Evolutionary conservation across 2,329 filamentous ascomycete species (phyloP).

Genomic region (Dactylellina sp.): DNA sequence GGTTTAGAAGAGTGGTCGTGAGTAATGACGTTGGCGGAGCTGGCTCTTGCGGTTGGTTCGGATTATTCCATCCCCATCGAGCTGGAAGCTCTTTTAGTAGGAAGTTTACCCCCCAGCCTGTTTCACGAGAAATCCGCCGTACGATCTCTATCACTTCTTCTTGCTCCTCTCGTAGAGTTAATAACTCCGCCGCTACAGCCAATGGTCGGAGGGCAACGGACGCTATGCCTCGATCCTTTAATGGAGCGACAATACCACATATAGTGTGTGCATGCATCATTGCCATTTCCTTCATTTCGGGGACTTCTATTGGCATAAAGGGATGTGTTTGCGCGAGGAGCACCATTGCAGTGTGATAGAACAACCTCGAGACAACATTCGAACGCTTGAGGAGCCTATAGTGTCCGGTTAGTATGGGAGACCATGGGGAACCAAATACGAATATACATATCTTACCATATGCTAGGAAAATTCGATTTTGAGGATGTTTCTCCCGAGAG

Average conservation of each 20-base stretch:
- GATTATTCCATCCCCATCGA: constrained; percentile 80
- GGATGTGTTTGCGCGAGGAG: constrained; percentile 85
- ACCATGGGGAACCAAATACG: not conserved
- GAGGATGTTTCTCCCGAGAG: constrained; percentile 74
- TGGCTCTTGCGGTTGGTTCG: constrained; percentile 58
- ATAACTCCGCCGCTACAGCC: constrained; percentile 78
- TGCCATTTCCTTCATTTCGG: constrained; percentile 77
- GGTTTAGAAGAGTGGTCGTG: constrained; percentile 58
- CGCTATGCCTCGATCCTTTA: constrained; percentile 81
- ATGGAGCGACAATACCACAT: constrained; percentile 88
- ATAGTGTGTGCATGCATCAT: constrained; percentile 83
- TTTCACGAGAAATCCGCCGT: constrained; percentile 78
- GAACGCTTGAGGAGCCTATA: constrained; percentile 78
- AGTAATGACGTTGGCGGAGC: constrained; percentile 62
- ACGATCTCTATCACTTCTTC: constrained; percentile 83
- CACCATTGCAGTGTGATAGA: constrained; percentile 88
- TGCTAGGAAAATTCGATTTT: constrained; percentile 83
- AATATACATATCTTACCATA: constrained; percentile 72
- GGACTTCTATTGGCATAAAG: constrained; percentile 70
- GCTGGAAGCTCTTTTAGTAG: constrained; percentile 79
- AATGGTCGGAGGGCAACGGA: constrained; percentile 83
- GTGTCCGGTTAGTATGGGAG: constrained; percentile 10
- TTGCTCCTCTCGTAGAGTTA: constrained; percentile 78
- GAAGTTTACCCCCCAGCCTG: constrained; percentile 80
- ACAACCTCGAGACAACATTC: constrained; percentile 82